Conservation (phyloP, 495 filamentous ascomycete genomes). For the Xylaria castorea region DNA sequence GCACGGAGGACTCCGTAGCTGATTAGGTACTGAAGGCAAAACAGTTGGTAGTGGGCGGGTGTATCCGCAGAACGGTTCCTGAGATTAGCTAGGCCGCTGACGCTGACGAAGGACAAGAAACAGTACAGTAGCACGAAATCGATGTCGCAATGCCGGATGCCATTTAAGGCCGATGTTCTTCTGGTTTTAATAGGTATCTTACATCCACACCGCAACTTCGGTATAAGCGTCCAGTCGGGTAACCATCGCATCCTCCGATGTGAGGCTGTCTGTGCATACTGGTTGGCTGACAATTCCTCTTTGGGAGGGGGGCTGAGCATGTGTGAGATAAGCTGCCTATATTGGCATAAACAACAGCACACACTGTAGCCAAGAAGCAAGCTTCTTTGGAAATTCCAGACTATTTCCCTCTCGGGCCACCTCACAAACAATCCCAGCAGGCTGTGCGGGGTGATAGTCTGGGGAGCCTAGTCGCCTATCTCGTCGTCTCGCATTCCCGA, state of each 20-base stretch:
- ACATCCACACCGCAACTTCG: conserved; percentile 20
- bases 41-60: conserved; percentile 17
- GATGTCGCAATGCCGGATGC: neutral
- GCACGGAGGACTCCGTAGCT: neutral
- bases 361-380: neutral
- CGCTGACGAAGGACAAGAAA: conserved; percentile 13
- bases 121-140: conserved; percentile 3
- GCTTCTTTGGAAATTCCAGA: conserved; percentile 29
- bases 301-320: neutral
- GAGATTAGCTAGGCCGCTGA: conserved; percentile 20
- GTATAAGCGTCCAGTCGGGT: neutral
- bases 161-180: neutral
- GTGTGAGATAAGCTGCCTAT: conserved; percentile 19
- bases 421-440: conserved; percentile 7
- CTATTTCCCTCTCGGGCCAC: conserved; percentile 26
- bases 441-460: conserved; percentile 27
- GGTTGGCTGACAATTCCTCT: conserved; percentile 13
- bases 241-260: conserved; percentile 17
- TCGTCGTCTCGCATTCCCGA: conserved; percentile 16
- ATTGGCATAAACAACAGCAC: neutral
- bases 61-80: conserved; percentile 18
- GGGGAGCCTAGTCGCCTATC: conserved; percentile 25
- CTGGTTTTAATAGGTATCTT: neutral
- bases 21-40: neutral
- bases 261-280: conserved; percentile 27